Conservation (phyloP, 768 basidiomycete species). For the Amanita subjunquillea region DNA sequence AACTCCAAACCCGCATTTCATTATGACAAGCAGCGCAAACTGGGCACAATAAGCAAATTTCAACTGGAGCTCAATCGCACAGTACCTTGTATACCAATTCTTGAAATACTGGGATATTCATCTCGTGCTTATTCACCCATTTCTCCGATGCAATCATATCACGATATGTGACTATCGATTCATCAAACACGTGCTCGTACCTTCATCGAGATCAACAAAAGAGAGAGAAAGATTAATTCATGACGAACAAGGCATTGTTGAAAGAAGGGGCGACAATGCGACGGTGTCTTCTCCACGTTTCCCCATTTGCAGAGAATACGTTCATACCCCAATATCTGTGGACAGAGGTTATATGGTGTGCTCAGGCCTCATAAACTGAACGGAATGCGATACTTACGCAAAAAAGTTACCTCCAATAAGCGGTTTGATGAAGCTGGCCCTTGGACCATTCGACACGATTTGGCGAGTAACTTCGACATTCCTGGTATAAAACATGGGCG, state of each 20-base stretch:
- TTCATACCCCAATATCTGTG: conserved; percentile 31
- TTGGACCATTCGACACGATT: conserved; percentile 27
- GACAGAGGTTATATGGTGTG: neutral
- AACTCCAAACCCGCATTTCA: conserved; percentile 37
- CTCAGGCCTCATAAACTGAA: neutral
- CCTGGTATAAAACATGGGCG: conserved; percentile 27
- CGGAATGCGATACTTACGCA: conserved; percentile 16
- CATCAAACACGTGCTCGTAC: conserved; percentile 31
- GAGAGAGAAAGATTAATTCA: neutral
- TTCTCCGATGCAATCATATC: conserved; percentile 29
- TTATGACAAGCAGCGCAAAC: conserved; percentile 33
- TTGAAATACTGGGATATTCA: conserved; percentile 22
- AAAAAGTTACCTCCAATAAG: conserved; percentile 18
- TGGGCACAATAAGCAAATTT: conserved; percentile 7
- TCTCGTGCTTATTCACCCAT: conserved; percentile 19
- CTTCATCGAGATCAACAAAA: conserved; percentile 13
- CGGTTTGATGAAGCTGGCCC: conserved; percentile 31
- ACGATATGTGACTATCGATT: conserved; percentile 23
- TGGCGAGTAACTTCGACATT: conserved; percentile 39
- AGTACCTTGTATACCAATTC: conserved; percentile 25
- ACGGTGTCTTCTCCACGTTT: conserved; percentile 35
- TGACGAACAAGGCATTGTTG: conserved; percentile 25
- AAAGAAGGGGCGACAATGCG: conserved; percentile 35
- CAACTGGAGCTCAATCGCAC: neutral
- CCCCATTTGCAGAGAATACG: conserved; percentile 31